Evolutionary conservation across 2,329 filamentous ascomycete species (phyloP).

Genomic region (Colletotrichum camelliae): DNA sequence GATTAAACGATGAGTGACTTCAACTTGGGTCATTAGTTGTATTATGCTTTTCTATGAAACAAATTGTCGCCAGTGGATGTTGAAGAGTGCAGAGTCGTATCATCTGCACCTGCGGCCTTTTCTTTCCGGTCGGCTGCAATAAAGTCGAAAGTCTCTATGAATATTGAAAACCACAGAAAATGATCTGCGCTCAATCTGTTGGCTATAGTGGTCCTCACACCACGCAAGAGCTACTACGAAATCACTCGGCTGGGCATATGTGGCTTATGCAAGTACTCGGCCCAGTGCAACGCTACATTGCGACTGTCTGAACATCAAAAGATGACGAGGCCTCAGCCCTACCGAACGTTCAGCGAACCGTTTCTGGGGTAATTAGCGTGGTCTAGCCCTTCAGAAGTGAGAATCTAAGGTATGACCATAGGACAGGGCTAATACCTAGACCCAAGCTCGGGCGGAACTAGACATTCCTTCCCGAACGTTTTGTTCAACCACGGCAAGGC

Average conservation of each 20-base stretch:
- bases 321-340: neutral
- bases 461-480: neutral
- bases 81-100: neutral
- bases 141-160: neutral
- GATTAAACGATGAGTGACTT: no score
- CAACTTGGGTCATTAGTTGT: no score
- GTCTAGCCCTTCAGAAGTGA: neutral
- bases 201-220: neutral
- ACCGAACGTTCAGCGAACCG: neutral
- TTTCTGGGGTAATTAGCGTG: neutral
- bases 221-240: rapidly evolving
- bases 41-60: rapidly evolving
- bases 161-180: no score
- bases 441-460: neutral
- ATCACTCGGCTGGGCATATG: neutral
- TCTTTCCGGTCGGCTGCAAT: neutral
- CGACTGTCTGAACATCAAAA: neutral
- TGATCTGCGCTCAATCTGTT: neutral
- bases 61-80: neutral
- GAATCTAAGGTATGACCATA: neutral
- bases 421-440: neutral
- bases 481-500: neutral
- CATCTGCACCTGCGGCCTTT: neutral
- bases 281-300: neutral
- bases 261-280: neutral